Evolutionary conservation across 306 rosid species (phyloP).

Genomic region (Lotus japonicus): DNA sequence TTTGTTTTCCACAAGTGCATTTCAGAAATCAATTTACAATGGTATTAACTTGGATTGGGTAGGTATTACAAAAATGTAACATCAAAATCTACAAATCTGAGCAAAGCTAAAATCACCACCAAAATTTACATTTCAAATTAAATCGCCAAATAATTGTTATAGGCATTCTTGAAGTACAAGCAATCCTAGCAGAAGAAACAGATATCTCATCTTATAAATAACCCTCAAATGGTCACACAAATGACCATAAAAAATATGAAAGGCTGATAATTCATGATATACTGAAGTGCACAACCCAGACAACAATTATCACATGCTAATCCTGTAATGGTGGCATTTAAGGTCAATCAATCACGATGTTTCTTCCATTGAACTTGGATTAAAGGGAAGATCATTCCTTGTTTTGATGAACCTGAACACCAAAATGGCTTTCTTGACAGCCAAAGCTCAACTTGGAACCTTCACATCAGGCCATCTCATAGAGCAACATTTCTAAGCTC

Average conservation of each 20-base stretch:
- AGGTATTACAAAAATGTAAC: background rate
- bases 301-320: background rate
- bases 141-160: background rate
- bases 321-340: background rate
- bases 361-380: slow-evolving; percentile 2
- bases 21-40: background rate
- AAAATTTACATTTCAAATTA: background rate
- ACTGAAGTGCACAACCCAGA: background rate
- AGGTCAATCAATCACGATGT: background rate
- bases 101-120: background rate
- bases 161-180: background rate
- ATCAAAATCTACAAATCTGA: background rate
- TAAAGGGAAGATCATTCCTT: background rate
- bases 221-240: background rate
- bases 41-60: no score
- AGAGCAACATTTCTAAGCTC: background rate
- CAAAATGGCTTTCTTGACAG: background rate
- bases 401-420: background rate
- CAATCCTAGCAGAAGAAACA: background rate
- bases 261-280: background rate
- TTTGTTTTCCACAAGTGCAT: background rate
- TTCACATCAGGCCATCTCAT: background rate
- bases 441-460: background rate
- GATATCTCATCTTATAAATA: background rate
- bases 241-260: background rate